phyloP scores from a whole-genome alignment of 1,284 basidiomycete species.

The Flammula alnicola region DNA sequence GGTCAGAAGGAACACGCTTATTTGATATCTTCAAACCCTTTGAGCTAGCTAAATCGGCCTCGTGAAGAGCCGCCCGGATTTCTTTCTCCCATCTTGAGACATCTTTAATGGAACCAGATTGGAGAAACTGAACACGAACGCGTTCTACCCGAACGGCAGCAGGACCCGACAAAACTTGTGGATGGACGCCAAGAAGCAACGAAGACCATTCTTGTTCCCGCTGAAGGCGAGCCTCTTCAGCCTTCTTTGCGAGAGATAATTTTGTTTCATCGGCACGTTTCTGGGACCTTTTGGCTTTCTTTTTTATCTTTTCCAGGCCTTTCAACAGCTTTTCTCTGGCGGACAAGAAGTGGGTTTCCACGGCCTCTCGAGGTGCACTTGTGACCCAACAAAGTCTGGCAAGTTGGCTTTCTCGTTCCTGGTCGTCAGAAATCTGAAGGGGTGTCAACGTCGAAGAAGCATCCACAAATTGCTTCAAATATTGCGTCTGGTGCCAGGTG shows the following conservation, averaged over 20 bases:
- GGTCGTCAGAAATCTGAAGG: conserved; percentile 50
- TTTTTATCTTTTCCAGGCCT: conserved; percentile 48
- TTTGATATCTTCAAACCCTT: conserved; percentile 42
- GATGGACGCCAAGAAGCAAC: conserved; percentile 57
- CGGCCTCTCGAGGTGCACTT: conserved; percentile 57
- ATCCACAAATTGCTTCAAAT: conserved; percentile 57
- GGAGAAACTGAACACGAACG: conserved; percentile 59
- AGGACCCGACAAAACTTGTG: conserved; percentile 51
- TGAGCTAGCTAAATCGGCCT: conserved; percentile 53
- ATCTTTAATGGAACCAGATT: conserved; percentile 55
- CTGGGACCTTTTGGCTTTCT: conserved; percentile 39
- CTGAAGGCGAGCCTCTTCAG: conserved; percentile 55
- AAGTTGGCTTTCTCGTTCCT: conserved; percentile 39
- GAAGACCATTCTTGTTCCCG: conserved; percentile 68
- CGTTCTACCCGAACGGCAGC: conserved; percentile 55
- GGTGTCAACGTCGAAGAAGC: conserved; percentile 49
- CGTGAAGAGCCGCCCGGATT: conserved; percentile 57
- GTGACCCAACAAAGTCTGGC: conserved; percentile 55
- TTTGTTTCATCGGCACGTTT: conserved; percentile 42
- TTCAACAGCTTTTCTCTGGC: conserved; percentile 43
- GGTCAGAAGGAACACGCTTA: conserved; percentile 24
- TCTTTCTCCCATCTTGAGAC: conserved; percentile 64
- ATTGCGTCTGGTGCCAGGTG: conserved; percentile 70
- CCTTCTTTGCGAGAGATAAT: conserved; percentile 57
- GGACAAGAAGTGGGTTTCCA: conserved; percentile 50